Evolutionary conservation across 129 eudicot species (phyloP).

Genomic region (Rutidosis leptorrhynchoides): DNA sequence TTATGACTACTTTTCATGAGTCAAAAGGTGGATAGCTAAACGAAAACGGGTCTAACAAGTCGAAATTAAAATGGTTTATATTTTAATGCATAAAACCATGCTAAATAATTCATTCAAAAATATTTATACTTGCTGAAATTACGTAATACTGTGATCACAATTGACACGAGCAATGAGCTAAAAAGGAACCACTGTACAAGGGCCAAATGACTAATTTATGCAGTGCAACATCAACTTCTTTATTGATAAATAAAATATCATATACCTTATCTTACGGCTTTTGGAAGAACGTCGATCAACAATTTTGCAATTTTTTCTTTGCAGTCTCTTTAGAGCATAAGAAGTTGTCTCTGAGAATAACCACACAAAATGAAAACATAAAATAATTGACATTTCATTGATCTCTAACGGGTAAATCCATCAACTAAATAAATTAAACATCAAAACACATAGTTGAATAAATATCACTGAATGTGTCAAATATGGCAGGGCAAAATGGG

Average conservation of each 20-base stretch:
- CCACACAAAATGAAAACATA: background rate
- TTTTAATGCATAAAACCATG: no score
- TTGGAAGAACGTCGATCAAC: conserved; percentile 94
- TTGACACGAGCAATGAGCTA: background rate
- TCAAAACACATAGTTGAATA: no score
- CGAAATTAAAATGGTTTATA: no score
- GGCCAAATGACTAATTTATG: background rate
- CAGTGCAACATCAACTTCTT: background rate
- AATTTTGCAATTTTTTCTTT: conserved; percentile 75
- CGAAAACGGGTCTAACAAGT: no score
- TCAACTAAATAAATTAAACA: background rate
- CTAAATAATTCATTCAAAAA: no score
- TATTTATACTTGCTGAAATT: no score
- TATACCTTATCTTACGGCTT: conserved; percentile 83
- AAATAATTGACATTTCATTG: background rate
- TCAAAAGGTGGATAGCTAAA: no score
- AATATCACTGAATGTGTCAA: no score
- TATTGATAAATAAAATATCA: background rate
- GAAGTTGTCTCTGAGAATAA: conserved; percentile 59
- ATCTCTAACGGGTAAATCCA: background rate
- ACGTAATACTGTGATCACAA: no score
- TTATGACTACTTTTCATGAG: no score
- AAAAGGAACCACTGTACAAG: background rate
- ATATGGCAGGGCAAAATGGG: no score
- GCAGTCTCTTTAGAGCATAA: conserved; percentile 77